A percentile compares a stretch with the other conserved stretches of the same genome.
These are phyloP conservation scores for Botrytis aclada DNA, from an alignment of 2,329 filamentous ascomycete species.

Conservation along the genomic window DNA sequence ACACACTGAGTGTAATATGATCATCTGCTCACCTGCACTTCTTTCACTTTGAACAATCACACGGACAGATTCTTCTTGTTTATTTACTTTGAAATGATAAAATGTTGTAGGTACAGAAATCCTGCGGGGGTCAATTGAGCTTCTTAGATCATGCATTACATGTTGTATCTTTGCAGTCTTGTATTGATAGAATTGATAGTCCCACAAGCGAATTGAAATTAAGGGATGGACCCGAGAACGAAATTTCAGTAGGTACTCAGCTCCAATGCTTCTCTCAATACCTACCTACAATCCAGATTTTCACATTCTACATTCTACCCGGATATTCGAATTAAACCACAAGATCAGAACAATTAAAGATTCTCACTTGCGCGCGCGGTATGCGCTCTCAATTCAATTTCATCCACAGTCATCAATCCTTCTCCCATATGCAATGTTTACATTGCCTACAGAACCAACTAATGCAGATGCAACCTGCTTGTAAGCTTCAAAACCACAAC, in stretches of 20 bases:
- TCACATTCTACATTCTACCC: not conserved
- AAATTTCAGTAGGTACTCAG: not conserved
- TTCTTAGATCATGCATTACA: conserved; percentile 4
- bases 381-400: conserved; percentile 1
- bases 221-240: not conserved
- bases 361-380: not conserved
- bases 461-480: conserved; percentile 10
- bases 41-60: conserved; percentile 2
- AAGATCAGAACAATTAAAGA: not conserved
- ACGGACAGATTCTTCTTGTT: not conserved
- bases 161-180: not conserved
- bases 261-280: not conserved
- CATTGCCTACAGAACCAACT: not conserved
- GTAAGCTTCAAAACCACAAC: not conserved
- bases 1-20: conserved; percentile 22
- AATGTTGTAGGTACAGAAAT: not conserved
- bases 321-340: not conserved
- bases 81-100: not conserved
- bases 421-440: not conserved
- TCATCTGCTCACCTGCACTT: conserved; percentile 25
- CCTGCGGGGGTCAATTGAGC: not conserved
- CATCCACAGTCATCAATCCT: not conserved
- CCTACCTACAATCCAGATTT: not conserved
- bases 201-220: not conserved
- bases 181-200: not conserved